These are phyloP conservation scores for Botrytis deweyae DNA, from an alignment of 2,329 filamentous ascomycete species.

Conservation along the genomic window DNA sequence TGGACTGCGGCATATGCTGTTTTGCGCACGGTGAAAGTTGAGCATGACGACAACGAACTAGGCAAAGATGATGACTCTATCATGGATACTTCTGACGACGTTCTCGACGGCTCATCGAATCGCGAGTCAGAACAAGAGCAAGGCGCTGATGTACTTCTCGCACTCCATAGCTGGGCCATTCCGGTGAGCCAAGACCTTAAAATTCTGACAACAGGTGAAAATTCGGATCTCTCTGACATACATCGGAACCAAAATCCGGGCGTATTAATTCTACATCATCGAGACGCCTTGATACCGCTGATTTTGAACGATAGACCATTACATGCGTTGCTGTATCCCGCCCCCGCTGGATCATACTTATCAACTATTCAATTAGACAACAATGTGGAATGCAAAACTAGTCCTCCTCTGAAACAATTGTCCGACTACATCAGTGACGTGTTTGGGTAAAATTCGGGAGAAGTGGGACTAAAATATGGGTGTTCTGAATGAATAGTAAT, in stretches of 20 bases:
- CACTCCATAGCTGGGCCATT: slow-evolving; percentile 8
- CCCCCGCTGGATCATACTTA: neutral
- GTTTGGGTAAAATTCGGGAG: neutral
- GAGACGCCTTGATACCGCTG: neutral
- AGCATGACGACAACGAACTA: neutral
- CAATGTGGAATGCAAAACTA: neutral
- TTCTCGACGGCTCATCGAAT: neutral
- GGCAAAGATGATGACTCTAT: neutral
- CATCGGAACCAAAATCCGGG: neutral
- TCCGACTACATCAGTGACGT: neutral
- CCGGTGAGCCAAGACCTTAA: neutral
- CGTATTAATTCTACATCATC: neutral
- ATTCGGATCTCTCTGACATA: neutral
- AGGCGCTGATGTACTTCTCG: neutral
- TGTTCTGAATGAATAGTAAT: neutral
- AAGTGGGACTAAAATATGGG: neutral
- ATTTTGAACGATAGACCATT: slow-evolving; percentile 1
- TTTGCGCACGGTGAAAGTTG: neutral
- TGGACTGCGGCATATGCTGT: slow-evolving; percentile 5
- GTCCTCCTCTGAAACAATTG: neutral
- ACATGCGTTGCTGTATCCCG: slow-evolving; percentile 10
- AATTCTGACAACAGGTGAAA: neutral
- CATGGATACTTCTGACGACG: neutral
- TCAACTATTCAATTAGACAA: neutral
- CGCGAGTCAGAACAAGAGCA: too few species aligned